A percentile compares a stretch with the other conserved stretches of the same genome.
These are phyloP conservation scores for Alternaria consortialis DNA, from an alignment of 2,329 filamentous ascomycete genomes.

Conservation along the genomic window DNA sequence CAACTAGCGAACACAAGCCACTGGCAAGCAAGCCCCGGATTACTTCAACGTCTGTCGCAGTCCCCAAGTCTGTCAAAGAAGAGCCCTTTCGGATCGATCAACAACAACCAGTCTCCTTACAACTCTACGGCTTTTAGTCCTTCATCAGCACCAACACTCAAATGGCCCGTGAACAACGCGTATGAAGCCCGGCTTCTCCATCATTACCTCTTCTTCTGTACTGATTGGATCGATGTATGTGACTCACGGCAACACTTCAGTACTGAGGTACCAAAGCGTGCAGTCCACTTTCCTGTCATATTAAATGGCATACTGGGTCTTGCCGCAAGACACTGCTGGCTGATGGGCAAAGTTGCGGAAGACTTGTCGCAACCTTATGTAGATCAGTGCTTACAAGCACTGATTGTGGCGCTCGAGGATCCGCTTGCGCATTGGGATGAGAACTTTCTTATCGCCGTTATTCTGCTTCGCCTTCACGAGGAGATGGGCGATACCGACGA, in stretches of 20 bases:
- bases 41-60: conserved; percentile 16
- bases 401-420: conserved; percentile 57
- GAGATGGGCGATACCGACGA: conserved; percentile 55
- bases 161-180: conserved; percentile 37
- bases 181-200: conserved; percentile 41
- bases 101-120: conserved; percentile 35
- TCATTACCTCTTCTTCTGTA: conserved; percentile 43
- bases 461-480: conserved; percentile 60
- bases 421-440: conserved; percentile 57
- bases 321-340: conserved; percentile 56
- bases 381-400: conserved; percentile 57
- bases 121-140: conserved; percentile 38
- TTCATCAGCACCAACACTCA: conserved; percentile 26
- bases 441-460: conserved; percentile 59
- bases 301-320: conserved; percentile 59
- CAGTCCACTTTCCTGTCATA: conserved; percentile 58
- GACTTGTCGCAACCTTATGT: conserved; percentile 57
- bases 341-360: conserved; percentile 51
- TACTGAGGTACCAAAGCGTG: conserved; percentile 58
- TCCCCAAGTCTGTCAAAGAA: conserved; percentile 17
- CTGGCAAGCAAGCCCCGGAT: conserved; percentile 24
- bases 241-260: conserved; percentile 50
- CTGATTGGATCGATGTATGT: conserved; percentile 41
- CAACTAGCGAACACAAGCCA: conserved; percentile 10
- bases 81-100: conserved; percentile 23